Base-by-base conservation (phyloP, 2,329 filamentous ascomycete species). In the Colletotrichum sp. region DNA sequence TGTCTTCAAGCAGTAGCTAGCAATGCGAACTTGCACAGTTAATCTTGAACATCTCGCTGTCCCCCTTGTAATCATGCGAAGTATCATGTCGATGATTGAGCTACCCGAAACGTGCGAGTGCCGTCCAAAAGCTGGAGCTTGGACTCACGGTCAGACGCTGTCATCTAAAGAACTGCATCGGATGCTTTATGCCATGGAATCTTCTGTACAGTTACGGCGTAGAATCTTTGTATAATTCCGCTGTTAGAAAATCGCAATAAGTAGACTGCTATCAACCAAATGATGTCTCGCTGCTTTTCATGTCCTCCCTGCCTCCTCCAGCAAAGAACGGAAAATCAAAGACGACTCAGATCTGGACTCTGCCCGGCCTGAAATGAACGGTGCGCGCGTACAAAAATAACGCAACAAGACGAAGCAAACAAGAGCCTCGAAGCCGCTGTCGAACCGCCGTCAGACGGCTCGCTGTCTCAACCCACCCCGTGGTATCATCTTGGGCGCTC, bases 401-500 rank as follows among this genome's bases (percentile, higher is more conserved):
- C 39, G 34, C 63, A 62, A 62, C 62, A 52, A 44, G 24, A 39
- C 22, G 22, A 63, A 52, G 68, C 18, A 70, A 63, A 60, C 34
- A 60, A 70, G 32, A 69, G 55, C 68, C 57, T 62, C 55, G 30
- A 60, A 48, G 32, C 15, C 36, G 65, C 59, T 65, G 32, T 57
- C 28, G 63, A 68, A 65, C 59, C 57, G 32, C 48, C 22, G 30
- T 63, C 32, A 68, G 44, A 32, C 22, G 59, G 44, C 44, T 59
- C 65, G 64, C 57, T 69, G 34, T 65, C 28, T 65, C 59, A 69
- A 59, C 48, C 39, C 67, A 65, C 12, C 71, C 57, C 48, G 74
- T 76, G 70, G 71, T 76, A 74, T 76, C 74, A 74, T 74, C 48
- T 55, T 76, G 12, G 57, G 57, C n/a, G 28, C 39, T 55, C 57